Base-by-base conservation (phyloP, 371 early-diverging fungal genomes). In the Cokeromyces recurvatus region DNA sequence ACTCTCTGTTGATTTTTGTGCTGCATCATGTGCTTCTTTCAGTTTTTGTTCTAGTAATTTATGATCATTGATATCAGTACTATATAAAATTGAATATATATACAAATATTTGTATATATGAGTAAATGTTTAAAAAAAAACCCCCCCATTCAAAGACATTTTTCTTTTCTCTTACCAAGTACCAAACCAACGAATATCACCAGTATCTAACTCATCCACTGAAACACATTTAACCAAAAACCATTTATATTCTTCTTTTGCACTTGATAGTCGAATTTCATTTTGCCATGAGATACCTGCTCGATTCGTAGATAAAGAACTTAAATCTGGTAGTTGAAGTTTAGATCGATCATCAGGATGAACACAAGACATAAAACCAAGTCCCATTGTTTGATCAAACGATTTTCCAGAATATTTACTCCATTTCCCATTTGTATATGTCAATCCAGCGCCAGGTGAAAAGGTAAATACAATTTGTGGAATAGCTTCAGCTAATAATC, bases 381-480 rank as follows among this genome's bases (percentile, higher is more conserved):
- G 62, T 0, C 80, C 79, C 50, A 64, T 61, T 4, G 81, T 69
- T 32, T 70, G 69, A 48, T 79, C 71, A 62, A 76, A 78, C 5
- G 69, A 61, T 44, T 74, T 69, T 0, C 78, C 81, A 12, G 84
- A 75, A 21, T 79, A 83, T 3, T 47, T 62, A 15, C 66, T 66
- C 84, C 84, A 83, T 45, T 83, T 81, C 4, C 71, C 77, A 38
- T 83, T 83, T 0, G 81, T 72, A 59, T 75, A 83, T 0, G 78
- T 79, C 20, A 83, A 46, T 1, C 84, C 84, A 17, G 59, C 59
- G n/a, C 73, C 68, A 15, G 81, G 81, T 0, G 77, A 62, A n/a
- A 81, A 76, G 0, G 81, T 81, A 43, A 83, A 83, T 2, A 83
- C 84, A 35, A 83, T 78, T 42, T 83, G 84, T 3, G 84, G 84